Evolutionary conservation across 192 early-diverging fungal genomes (phyloP), one percentile per base, ranked within the genome.

Genomic region (Obelidium mucronatum): DNA sequence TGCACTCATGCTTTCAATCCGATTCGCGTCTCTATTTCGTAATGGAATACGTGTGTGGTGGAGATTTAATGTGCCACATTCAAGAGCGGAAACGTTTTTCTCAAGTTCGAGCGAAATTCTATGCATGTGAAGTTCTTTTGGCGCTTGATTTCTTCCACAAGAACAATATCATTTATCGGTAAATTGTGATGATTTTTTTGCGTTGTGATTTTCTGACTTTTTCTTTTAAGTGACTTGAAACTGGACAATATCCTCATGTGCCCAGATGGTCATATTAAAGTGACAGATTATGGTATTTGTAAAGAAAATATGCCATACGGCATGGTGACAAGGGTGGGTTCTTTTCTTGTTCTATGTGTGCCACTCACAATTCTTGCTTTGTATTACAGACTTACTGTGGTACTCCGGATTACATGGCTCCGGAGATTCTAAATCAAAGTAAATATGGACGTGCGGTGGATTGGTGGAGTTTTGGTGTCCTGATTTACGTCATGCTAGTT

Each of bases 371-470:
- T 17, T 40, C 3, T 11, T 42, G 2, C 36, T 39, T 52, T 53
- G 8, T 53, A 30, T 30, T 26, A 26, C 30, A 69, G 22, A 86
- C 86, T 13, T 88, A 85, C 80, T 88, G 86, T 72, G 86, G 86
- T n/a, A 99, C 97, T 15, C 95, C 96, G 19, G 97, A 99, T 79
- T 99, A 96, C 78, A 99, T 99, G 96, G 96, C 97, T 1, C 97
- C 97, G 40, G 97, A 99, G 80, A 95, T 99, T 60, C 85, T 99
- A 42, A 85, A 93, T 73, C 48, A 76, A 39, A 92, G 93, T 78
- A 91, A 91, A 60, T 99, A 99, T 79, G 95, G 94, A 30, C 89
- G 93, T 28, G 95, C 96, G 1, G 96, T 98, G 2, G 97, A 99
- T 81, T 99, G 97, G 97, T 99, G 97, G 97, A 93, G 94, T 11